These are phyloP conservation scores for Lichtheimia corymbifera DNA, from an alignment of 371 early-diverging fungal species.

Conservation along the genomic window DNA sequence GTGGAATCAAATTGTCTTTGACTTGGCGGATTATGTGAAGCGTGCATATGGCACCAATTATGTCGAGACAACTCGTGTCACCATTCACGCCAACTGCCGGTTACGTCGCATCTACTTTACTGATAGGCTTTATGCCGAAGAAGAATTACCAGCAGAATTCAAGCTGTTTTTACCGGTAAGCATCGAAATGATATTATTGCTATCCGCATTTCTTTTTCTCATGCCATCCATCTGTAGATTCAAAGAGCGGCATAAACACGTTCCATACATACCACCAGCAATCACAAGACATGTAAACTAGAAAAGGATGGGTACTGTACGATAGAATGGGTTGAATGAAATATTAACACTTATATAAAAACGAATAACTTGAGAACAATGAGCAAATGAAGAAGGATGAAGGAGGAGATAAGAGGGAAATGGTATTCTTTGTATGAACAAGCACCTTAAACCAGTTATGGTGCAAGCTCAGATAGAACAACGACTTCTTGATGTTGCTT, in stretches of 20 bases:
- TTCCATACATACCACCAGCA: no score
- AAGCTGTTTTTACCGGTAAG: constrained; percentile 81
- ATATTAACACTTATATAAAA: no score
- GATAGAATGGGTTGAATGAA: no score
- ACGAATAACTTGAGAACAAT: no score
- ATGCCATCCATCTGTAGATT: neutral
- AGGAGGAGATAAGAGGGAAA: no score
- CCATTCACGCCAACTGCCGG: constrained; percentile 90
- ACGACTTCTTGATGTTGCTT: constrained; percentile 40
- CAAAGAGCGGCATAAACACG: neutral
- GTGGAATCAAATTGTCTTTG: constrained; percentile 94
- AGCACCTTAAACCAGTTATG: constrained; percentile 5
- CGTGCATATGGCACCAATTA: constrained; percentile 90
- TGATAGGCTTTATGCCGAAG: constrained; percentile 88
- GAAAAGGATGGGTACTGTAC: no score
- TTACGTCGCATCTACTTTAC: constrained; percentile 90
- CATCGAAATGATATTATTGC: neutral
- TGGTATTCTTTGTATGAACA: no score
- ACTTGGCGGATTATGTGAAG: constrained; percentile 84
- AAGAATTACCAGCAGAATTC: constrained; percentile 92
- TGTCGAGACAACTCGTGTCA: constrained; percentile 84
- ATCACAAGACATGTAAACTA: no score
- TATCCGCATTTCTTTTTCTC: neutral
- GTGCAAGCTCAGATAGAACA: constrained; percentile 25
- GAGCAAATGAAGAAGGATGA: no score